Conservation (phyloP, 148 eudicot species). For the Persicaria tinctoria region DNA sequence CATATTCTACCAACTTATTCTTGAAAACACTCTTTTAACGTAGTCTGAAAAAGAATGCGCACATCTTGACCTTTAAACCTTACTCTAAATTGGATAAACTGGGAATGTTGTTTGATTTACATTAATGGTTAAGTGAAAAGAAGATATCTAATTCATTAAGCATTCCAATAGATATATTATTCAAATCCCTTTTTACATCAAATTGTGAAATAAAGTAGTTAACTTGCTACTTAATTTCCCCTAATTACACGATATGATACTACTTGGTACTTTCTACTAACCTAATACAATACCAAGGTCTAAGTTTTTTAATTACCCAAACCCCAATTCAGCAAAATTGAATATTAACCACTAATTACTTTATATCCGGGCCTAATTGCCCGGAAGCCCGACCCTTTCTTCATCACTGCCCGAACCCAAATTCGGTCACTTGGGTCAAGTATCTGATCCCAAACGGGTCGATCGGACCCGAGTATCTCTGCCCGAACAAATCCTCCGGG, state of each 20-base stretch:
- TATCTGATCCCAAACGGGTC: slow-evolving; percentile 31
- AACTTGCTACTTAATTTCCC: too few species aligned
- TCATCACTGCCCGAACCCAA: slow-evolving; percentile 1
- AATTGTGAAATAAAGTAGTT: too few species aligned
- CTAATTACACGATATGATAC: background rate
- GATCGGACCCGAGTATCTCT: slow-evolving; percentile 10
- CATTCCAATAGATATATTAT: too few species aligned
- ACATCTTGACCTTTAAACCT: too few species aligned
- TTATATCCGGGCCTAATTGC: background rate
- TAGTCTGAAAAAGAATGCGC: too few species aligned
- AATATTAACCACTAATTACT: background rate
- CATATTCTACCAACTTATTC: too few species aligned
- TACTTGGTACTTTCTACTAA: background rate
- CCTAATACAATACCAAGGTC: background rate
- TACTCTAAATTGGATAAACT: too few species aligned
- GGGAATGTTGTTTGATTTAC: too few species aligned
- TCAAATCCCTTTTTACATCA: too few species aligned
- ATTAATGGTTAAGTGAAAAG: too few species aligned
- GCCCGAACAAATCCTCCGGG: slow-evolving; percentile 6
- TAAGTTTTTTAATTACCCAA: background rate
- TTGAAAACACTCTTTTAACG: too few species aligned
- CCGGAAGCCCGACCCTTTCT: background rate
- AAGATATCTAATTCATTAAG: too few species aligned
- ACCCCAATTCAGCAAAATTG: slow-evolving; percentile 5
- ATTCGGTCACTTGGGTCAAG: background rate